Percentiles rank a stretch among this genome's conserved stretches.
Evolutionary conservation across 805 yeast species (phyloP).

Genomic region (Candida vartiovaarae): DNA sequence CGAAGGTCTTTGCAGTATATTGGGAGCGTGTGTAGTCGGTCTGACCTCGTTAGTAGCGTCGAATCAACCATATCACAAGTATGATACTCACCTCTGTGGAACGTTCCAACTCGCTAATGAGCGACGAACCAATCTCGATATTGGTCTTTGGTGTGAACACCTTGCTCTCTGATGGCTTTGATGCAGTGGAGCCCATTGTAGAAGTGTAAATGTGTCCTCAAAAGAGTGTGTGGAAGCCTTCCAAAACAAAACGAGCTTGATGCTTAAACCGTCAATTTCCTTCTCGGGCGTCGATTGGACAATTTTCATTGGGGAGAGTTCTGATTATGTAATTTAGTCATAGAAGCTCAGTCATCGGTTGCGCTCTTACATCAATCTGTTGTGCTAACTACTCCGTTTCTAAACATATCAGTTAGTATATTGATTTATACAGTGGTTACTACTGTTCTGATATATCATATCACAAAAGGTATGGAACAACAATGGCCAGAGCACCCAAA

Average conservation of each 20-base stretch:
- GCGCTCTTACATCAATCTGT: no score
- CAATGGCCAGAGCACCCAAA: conserved; percentile 18
- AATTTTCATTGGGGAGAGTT: no score
- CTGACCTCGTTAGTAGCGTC: conserved; percentile 5
- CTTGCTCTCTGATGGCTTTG: conserved; percentile 54
- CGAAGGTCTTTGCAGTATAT: conserved; percentile 56
- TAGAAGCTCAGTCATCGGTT: no score
- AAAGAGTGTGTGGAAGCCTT: no score
- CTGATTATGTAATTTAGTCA: no score
- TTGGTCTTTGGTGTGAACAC: conserved; percentile 63
- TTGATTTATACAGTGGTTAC: no score
- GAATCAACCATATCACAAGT: background rate
- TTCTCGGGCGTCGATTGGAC: no score
- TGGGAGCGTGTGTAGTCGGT: conserved; percentile 68
- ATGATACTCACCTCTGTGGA: conserved; percentile 35
- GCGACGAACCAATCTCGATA: conserved; percentile 57
- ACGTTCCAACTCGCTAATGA: conserved; percentile 54
- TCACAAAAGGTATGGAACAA: conserved; percentile 16
- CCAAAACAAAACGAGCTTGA: no score
- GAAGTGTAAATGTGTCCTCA: background rate
- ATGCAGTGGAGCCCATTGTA: conserved; percentile 51
- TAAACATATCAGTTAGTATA: no score
- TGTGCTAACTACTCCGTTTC: no score
- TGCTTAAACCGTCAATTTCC: no score
- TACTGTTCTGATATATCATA: no score